A percentile compares a stretch with the other conserved stretches of the same genome.
Conservation (phyloP, 2,329 filamentous ascomycete genomes). For the Diaporthe caulivora region DNA sequence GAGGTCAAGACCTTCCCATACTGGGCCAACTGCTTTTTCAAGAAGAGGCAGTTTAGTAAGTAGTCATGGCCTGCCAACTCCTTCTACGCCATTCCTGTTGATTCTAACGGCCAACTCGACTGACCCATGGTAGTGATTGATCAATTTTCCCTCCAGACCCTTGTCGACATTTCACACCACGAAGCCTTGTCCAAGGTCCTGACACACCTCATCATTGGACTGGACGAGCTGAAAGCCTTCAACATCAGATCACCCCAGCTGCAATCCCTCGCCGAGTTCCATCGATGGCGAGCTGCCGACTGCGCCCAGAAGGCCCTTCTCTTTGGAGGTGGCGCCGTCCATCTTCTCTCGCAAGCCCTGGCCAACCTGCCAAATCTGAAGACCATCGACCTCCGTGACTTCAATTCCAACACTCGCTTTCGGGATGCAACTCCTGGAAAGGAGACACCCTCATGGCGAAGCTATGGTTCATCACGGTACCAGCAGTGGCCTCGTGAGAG, state of each 20-base stretch:
- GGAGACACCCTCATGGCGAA: conserved; percentile 49
- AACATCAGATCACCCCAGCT: neutral
- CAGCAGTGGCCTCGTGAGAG: conserved; percentile 25
- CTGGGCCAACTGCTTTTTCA: conserved; percentile 74
- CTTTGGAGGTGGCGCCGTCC: conserved; percentile 59
- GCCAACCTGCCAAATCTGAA: conserved; percentile 65
- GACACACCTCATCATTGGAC: conserved; percentile 62
- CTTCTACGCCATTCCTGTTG: conserved; percentile 49
- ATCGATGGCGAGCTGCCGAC: conserved; percentile 1
- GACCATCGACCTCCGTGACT: conserved; percentile 71
- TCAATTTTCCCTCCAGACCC: conserved; percentile 59
- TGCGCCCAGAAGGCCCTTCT: conserved; percentile 50
- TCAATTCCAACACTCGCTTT: conserved; percentile 59
- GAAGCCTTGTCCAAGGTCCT: conserved; percentile 56
- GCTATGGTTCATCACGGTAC: conserved; percentile 49
- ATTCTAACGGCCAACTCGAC: conserved; percentile 45
- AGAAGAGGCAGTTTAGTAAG: conserved; percentile 71
- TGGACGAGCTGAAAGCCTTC: conserved; percentile 48
- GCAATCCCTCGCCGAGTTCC: neutral
- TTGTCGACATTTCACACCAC: conserved; percentile 64
- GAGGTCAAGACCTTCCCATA: conserved; percentile 66
- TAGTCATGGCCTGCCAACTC: neutral
- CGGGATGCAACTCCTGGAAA: conserved; percentile 69
- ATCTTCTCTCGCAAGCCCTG: conserved; percentile 70
- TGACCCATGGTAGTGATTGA: conserved; percentile 49